Base-by-base conservation (phyloP, 2,329 filamentous ascomycete genomes). In the Cladobotryum mycophilum region DNA sequence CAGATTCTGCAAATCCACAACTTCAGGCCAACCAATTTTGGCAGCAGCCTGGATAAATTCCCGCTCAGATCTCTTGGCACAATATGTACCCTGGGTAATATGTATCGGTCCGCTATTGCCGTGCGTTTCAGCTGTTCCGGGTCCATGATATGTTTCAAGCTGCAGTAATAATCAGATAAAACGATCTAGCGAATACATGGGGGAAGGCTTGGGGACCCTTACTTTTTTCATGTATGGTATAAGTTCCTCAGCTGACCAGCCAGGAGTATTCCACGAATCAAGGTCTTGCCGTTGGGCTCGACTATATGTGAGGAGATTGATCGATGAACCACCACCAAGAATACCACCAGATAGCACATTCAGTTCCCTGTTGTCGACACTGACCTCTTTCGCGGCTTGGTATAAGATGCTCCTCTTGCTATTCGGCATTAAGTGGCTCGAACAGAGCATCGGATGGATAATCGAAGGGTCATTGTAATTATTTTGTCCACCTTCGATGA, bases 51-150 rank as follows among this genome's bases (percentile, higher is more conserved):
- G 61, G 42, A 80, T 68, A 55, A 80, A 79, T 25, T 74, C 67
- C 8, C 73, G 63, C 51, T 75, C 70, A n/a, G 70, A 65, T 3
- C 57, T 49, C 25, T 63, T 68, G 4, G 64, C 66, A 15, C 65
- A 60, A 58, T 67, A 78, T 0, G 71, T 71, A 34, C 76, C 74
- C 35, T 70, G 67, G 2, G 74, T 77, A 13, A 83, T 62, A 20
- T 77, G 65, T 20, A 81, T 69, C 0, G 78, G 78, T 0, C 79
- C 79, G 36, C 71, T 63, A 42, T 67, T 59, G 5, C 79, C 79
- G 55, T 81, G 79, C 2, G 54, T 56, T 4, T 47, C 49, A 2
- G 44, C 34, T 4, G 37, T 48, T 14, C 59, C 57, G 7, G 58
- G 50, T 30, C 60, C 60, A 34, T 61, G 57, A 47, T 62, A 62